Evolutionary conservation across 163 green algal genomes (phyloP), one percentile per base, ranked within the genome.

Genomic region (Chlorella variabilis): DNA sequence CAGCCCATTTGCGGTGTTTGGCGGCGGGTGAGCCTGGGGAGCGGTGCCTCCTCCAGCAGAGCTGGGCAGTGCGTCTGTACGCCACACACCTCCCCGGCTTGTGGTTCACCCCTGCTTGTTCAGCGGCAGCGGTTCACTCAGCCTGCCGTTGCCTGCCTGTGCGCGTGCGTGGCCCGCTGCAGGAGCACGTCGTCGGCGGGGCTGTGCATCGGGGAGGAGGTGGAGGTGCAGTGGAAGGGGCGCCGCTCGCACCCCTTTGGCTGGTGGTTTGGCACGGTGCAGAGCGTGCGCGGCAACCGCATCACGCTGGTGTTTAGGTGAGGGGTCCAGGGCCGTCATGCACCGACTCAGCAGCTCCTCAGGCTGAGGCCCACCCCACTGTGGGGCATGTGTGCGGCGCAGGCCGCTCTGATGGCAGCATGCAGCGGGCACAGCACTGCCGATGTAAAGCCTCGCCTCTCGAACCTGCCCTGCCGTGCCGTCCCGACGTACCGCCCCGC

Each of bases 211-310:
- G 78, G 78, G 15, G 68, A 84, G 15, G 45, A 63, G 34, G 78
- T 84, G 39, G 68, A 84, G 58, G 78, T 84, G 51, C 78, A 84
- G 58, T 84, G 78, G 78, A 79, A 79, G 41, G 78, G 68, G 36
- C 54, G 68, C 13, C 66, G 56, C 23, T 39, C 21, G 8, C 78
- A 84, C 78, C 78, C 78, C 9, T 84, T 59, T 56, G 78, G 78
- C 54, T 84, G 68, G 68, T 84, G 78, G 78, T 66, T 84, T 65
- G 78, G 56, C 39, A 69, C 51, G 11, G 78, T 84, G 39, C 56
- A 79, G 65, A 49, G 66, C 42, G 54, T 74, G 29, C 20, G 56
- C 1, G 78, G 69, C 56, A 66, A 71, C 41, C 39, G 45, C 15
- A 21, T 83, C 13, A 74, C 56, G 15, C 66, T 83, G 36, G 23